Evolutionary conservation across 2,329 filamentous ascomycete species (phyloP), one percentile per base, ranked within the genome.

Genomic region (Nemania sp.): DNA sequence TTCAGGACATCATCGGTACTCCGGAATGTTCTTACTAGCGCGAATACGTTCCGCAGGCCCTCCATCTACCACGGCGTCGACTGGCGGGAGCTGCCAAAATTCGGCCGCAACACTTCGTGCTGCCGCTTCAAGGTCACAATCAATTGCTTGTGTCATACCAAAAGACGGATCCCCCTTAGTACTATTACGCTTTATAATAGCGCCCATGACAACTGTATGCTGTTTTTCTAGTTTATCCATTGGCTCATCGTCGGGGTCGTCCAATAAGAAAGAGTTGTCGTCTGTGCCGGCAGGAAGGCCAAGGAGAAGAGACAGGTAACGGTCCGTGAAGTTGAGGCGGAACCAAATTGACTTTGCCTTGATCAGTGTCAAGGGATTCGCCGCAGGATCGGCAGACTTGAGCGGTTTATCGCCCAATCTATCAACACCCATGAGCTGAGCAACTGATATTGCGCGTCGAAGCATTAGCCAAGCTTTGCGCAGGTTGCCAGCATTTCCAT

Each of bases 381-480:
- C 73, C 0, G 74, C 72, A 0, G 80, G 77, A 38, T 84, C 80
- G 1, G 81, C 81, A 1, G 81, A 82, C 56, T 80, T 78, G 2
- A 83, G 72, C 11, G 77, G 72, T 41, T 74, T 73, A 43, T 76
- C 68, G 62, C 74, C 72, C 58, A 76, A 77, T n/a, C 78, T 77
- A 66, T 84, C 80, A 15, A 85, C 77, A 3, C 85, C 83, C 77
- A 88, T 83, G 32, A 86, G 80, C 72, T 87, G 85, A 0, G 82
- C 85, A 41, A 88, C 78, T 53, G 80, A 82, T 38, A 88, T 75
- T 4, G 84, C 84, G 5, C 85, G 80, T 0, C 87, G 83, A 24
- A 80, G 81, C 6, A 79, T 80, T 24, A 89, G 75, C 86, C 87
- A 89, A 2, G 85, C 80, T 52, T 85, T 84, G 24, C 86, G 82